Evolutionary conservation across 2,329 filamentous ascomycete species (phyloP).

Genomic region (Eurotiales sp.): DNA sequence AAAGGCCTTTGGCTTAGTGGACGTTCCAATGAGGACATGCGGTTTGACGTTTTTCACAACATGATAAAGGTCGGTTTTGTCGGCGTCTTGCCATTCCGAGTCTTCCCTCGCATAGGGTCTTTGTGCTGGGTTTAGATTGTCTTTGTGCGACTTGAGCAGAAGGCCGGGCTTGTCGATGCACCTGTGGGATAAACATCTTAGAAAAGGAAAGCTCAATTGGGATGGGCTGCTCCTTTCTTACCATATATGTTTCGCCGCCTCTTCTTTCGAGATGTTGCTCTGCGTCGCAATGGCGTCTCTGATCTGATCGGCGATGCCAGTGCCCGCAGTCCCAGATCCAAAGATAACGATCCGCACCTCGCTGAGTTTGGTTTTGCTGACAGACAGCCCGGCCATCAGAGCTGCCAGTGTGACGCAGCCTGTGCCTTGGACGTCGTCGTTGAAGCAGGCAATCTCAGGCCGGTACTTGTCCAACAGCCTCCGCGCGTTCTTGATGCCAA

Average conservation of each 20-base stretch:
- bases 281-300: conserved; percentile 72
- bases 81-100: conserved; percentile 57
- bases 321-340: conserved; percentile 76
- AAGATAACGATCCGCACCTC: conserved; percentile 73
- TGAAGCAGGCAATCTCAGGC: conserved; percentile 75
- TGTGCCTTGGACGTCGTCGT: conserved; percentile 86
- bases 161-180: conserved; percentile 79
- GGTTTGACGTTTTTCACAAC: conserved; percentile 70
- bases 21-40: conserved; percentile 79
- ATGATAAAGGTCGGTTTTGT: conserved; percentile 57
- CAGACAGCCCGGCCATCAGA: conserved; percentile 70
- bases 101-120: conserved; percentile 62
- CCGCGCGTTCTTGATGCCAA: conserved; percentile 72
- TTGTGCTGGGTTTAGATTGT: conserved; percentile 65
- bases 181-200: conserved; percentile 43
- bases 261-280: conserved; percentile 62
- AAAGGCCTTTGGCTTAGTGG: conserved; percentile 72
- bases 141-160: conserved; percentile 59
- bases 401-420: conserved; percentile 83
- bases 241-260: conserved; percentile 76
- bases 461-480: conserved; percentile 74
- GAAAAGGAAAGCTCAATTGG: not conserved
- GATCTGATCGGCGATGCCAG: conserved; percentile 82
- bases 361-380: conserved; percentile 61
- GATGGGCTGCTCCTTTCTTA: too few relatives aligned